Percentiles rank a stretch among this genome's conserved stretches.
These are phyloP conservation scores for Penicillium robsamsonii DNA, from an alignment of 495 filamentous ascomycete genomes.

Conservation along the genomic window DNA sequence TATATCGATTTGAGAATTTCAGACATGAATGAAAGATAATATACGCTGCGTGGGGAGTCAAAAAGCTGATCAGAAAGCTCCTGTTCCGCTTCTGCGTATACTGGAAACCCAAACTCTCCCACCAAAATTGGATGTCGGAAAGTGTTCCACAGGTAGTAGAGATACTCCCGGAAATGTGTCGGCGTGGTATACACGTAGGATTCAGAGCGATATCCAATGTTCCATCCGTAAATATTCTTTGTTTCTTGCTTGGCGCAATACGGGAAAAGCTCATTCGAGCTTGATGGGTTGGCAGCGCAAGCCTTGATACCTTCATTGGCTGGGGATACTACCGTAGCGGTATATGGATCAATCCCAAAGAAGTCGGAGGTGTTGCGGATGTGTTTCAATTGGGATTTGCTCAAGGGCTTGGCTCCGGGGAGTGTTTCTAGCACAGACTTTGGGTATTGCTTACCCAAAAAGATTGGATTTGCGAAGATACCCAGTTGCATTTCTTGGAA, in stretches of 20 bases:
- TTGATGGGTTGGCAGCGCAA: conserved; percentile 32
- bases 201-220: conserved; percentile 40
- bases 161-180: conserved; percentile 41
- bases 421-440: conserved; percentile 31
- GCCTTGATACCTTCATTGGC: conserved; percentile 33
- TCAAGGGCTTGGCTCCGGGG: conserved; percentile 30
- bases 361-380: conserved; percentile 43
- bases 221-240: conserved; percentile 38
- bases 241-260: conserved; percentile 40
- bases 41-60: conserved; percentile 39
- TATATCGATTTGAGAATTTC: conserved; percentile 45
- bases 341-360: conserved; percentile 48
- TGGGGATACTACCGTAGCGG: conserved; percentile 39
- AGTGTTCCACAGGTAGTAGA: conserved; percentile 45
- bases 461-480: conserved; percentile 40
- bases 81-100: conserved; percentile 26
- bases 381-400: conserved; percentile 29
- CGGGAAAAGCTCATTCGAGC: conserved; percentile 33
- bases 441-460: conserved; percentile 43
- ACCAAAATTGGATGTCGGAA: conserved; percentile 38
- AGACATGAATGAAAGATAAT: conserved; percentile 43
- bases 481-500: conserved; percentile 43
- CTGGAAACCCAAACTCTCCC: conserved; percentile 43
- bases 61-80: conserved; percentile 37
- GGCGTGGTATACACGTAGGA: conserved; percentile 44